Percentiles rank a stretch among this genome's conserved stretches.
Evolutionary conservation across 345 rosid genomes (phyloP).

Genomic region (Melaleuca alternifolia): DNA sequence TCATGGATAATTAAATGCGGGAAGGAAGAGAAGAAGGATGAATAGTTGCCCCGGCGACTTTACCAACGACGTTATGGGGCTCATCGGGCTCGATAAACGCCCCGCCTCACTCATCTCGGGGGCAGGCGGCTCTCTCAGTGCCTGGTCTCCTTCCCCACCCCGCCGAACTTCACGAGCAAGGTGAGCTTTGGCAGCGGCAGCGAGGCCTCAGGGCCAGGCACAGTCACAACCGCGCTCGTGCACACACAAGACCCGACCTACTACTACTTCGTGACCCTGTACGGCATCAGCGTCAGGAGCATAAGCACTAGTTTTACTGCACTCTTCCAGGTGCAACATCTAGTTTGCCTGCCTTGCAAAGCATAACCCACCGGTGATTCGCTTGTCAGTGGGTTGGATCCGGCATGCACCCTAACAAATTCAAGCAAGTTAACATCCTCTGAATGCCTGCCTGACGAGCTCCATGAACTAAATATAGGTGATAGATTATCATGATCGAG

Average conservation of each 20-base stretch:
- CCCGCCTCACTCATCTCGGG: conserved; percentile 24
- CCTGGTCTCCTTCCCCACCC: conserved; percentile 28
- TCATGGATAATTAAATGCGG: no score
- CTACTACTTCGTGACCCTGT: conserved; percentile 35
- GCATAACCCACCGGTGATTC: conserved; percentile 55
- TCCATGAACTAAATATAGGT: conserved; percentile 60
- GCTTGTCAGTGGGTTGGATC: conserved; percentile 36
- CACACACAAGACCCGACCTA: conserved; percentile 24
- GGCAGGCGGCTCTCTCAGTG: conserved; percentile 55
- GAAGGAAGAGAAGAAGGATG: no score
- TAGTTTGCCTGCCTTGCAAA: conserved; percentile 53
- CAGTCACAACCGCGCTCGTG: conserved; percentile 36
- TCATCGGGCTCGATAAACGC: conserved; percentile 58
- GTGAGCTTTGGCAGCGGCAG: conserved; percentile 43
- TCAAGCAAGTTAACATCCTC: no score
- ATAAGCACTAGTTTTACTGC: conserved; percentile 16
- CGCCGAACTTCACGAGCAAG: conserved; percentile 19
- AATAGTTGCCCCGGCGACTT: conserved; percentile 4
- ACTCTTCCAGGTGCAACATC: conserved; percentile 61
- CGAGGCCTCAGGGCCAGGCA: conserved; percentile 24
- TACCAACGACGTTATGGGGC: conserved; percentile 27
- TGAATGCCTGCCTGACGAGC: no score
- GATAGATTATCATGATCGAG: conserved; percentile 41
- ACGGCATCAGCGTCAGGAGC: conserved; percentile 35
- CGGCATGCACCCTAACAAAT: conserved; percentile 45